Evolutionary conservation across 805 yeast species (phyloP).

Genomic region (Ogataea dorogensis): DNA sequence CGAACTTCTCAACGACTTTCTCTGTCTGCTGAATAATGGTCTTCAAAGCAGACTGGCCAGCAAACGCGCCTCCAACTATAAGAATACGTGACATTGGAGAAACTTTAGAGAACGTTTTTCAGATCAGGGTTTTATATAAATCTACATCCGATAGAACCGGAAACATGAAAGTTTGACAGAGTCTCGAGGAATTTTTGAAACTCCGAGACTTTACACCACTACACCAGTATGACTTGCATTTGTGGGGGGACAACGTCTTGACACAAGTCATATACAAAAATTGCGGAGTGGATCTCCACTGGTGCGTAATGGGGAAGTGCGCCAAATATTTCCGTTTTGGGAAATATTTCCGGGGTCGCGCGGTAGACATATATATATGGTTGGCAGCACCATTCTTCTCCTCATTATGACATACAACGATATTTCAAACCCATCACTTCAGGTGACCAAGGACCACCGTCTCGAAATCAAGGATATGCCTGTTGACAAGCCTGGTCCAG

Average conservation of each 20-base stretch:
- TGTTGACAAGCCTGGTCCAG: conserved; percentile 30
- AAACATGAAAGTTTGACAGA: no score
- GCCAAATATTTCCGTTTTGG: conserved; percentile 6
- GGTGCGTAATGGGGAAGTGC: conserved; percentile 6
- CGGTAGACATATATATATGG: conserved; percentile 2
- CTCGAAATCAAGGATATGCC: conserved; percentile 22
- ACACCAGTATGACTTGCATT: no score
- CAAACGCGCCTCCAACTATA: conserved; percentile 17
- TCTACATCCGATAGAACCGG: no score
- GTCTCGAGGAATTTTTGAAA: no score
- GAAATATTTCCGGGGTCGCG: no score
- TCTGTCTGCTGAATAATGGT: conserved; percentile 6
- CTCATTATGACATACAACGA: conserved; percentile 5
- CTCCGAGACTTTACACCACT: no score
- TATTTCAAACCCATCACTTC: conserved; percentile 22
- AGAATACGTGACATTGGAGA: conserved; percentile 7
- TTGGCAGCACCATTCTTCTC: not conserved
- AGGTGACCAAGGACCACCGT: conserved; percentile 21
- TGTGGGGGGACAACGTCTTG: no score
- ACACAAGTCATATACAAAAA: no score
- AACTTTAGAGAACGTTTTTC: not conserved
- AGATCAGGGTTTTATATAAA: no score
- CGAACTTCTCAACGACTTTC: conserved; percentile 12
- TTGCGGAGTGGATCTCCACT: no score
- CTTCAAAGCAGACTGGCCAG: conserved; percentile 13